phyloP scores from a whole-genome alignment of 163 green algal genomes.

The Scenedesmus sp. region DNA sequence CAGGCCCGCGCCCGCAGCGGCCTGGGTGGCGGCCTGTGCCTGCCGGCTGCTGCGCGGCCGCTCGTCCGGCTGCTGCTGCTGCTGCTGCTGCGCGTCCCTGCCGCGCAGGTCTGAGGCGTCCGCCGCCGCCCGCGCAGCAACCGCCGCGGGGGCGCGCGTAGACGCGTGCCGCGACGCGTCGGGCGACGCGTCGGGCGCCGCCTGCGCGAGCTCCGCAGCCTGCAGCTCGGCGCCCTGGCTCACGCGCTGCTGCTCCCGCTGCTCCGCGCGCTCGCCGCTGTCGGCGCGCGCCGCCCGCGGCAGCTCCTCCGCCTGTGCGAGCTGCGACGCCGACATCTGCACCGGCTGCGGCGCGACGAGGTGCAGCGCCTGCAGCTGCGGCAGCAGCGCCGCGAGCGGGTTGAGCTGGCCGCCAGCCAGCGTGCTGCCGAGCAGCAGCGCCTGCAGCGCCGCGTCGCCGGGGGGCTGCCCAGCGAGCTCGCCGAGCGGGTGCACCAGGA shows the following conservation, averaged over 20 bases:
- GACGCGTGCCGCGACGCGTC: neutral
- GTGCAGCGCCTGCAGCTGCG: conserved; percentile 12
- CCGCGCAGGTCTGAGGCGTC: conserved; percentile 11
- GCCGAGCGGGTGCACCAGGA: conserved; percentile 50
- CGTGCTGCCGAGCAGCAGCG: neutral
- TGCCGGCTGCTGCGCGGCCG: conserved; percentile 3
- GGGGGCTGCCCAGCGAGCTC: conserved; percentile 41
- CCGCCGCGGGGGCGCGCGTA: neutral
- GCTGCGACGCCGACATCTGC: conserved; percentile 35
- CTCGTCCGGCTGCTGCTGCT: neutral
- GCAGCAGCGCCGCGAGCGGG: neutral
- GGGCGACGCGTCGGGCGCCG: neutral
- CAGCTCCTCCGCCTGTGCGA: conserved; percentile 24
- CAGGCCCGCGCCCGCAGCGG: neutral
- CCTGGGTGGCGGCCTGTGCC: no score
- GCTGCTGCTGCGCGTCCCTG: conserved; percentile 11
- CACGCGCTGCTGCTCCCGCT: conserved; percentile 17
- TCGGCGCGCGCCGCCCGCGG: neutral
- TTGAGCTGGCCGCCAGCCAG: neutral
- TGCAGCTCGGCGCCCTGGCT: neutral
- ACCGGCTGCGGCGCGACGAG: neutral
- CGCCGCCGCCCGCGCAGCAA: neutral
- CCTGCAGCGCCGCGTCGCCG: neutral
- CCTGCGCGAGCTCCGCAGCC: neutral
- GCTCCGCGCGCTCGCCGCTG: no score